Evolutionary conservation across 495 filamentous ascomycete species (phyloP), one percentile per base, ranked within the genome.

Genomic region (Talaromyces proteolyticus): DNA sequence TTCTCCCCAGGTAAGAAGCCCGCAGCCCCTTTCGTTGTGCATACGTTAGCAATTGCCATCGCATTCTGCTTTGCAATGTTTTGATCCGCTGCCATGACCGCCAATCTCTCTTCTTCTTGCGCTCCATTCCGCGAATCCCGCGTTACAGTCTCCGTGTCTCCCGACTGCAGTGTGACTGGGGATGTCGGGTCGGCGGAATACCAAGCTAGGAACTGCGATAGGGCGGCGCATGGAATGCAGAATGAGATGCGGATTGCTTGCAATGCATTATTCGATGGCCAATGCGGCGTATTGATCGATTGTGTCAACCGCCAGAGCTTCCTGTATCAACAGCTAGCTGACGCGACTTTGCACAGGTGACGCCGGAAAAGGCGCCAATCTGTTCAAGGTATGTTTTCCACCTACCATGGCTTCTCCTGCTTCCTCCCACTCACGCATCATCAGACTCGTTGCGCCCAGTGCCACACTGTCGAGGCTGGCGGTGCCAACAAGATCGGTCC

Each of bases 401-500:
- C n/a, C n/a, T n/a, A n/a, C n/a, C n/a, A 38, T 6, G 19, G 5
- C 43, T 24, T 6, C 19, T 11, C 5, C 21, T 14, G n/a, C 6
- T 17, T 50, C 40, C 19, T 18, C 21, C 3, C 43, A 20, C 36
- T 41, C 19, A 50, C 34, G 17, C 3, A 20, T 11, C 11, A 3
- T 7, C 29, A 86, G 88, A 99, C 93, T 57, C 86, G 93, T 65
- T 99, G 93, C 74, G 88, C 89, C 51, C 93, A 99, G 75, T 99
- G 93, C 84, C 93, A 99, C 79, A 97, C 88, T 67, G 75, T 95
- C 65, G 87, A 91, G 72, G 77, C 71, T 20, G 84, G 75, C 56
- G 94, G 91, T 73, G 77, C 85, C 73, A 92, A 96, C 88, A 97
- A 97, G 82, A 85, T 96, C 73, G 93, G 93, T 69, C 93, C 93